Conservation (phyloP, 2,329 filamentous ascomycete genomes). For the Gnomoniopsis sp. region DNA sequence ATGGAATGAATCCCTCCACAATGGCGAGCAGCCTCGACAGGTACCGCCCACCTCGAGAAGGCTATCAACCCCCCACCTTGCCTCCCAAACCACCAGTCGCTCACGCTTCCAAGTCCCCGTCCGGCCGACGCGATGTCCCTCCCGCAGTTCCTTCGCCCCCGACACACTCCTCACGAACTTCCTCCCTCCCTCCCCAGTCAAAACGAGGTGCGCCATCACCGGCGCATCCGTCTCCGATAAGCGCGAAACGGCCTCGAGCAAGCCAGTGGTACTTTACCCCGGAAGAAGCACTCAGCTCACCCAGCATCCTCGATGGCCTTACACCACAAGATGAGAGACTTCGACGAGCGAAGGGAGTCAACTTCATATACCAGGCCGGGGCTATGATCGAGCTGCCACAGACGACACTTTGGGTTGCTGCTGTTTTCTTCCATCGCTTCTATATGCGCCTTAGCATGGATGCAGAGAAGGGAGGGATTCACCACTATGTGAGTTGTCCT, state of each 20-base stretch:
- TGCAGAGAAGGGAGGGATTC: conserved; percentile 70
- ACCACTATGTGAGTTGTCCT: conserved; percentile 74
- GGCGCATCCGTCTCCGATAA: conserved; percentile 35
- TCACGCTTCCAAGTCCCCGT: conserved; percentile 47
- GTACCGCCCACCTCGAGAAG: conserved; percentile 55
- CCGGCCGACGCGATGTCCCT: conserved; percentile 52
- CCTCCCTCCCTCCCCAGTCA: conserved; percentile 48
- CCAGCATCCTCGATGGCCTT: conserved; percentile 82
- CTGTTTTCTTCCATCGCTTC: conserved; percentile 93
- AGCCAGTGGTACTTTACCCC: conserved; percentile 88
- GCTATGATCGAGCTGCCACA: conserved; percentile 90
- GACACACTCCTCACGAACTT: conserved; percentile 50
- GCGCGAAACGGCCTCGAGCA: conserved; percentile 31
- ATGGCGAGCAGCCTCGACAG: conserved; percentile 58
- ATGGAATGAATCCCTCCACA: conserved; percentile 21
- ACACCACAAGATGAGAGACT: conserved; percentile 72
- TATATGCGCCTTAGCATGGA: conserved; percentile 87
- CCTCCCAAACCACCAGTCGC: conserved; percentile 32
- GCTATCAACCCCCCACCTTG: conserved; percentile 52
- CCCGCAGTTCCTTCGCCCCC: conserved; percentile 62
- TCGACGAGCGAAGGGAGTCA: conserved; percentile 84
- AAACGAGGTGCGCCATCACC: conserved; percentile 42
- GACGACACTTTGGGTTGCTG: conserved; percentile 85
- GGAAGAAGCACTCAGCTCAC: conserved; percentile 77
- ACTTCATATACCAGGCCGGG: conserved; percentile 93